phyloP scores from a whole-genome alignment of 768 basidiomycete genomes.

The Rhizopogon vesiculosus region DNA sequence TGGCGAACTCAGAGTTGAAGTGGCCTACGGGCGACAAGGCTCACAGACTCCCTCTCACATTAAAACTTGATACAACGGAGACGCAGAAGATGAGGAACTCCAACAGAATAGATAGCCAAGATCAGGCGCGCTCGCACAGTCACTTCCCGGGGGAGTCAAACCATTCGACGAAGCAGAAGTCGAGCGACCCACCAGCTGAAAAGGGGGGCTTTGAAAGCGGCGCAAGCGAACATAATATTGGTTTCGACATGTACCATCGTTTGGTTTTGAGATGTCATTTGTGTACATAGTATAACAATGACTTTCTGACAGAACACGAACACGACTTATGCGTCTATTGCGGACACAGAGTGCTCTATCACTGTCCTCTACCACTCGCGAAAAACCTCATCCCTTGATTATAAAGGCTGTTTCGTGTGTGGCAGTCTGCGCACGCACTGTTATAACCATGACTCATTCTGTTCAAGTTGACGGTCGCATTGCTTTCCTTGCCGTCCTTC shows the following conservation, averaged over 20 bases:
- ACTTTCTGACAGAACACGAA: neutral
- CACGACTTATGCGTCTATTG: neutral
- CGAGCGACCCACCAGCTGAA: neutral
- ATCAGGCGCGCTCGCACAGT: neutral
- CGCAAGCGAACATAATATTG: too few relatives aligned
- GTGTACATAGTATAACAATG: neutral
- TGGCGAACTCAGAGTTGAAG: neutral
- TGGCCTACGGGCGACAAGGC: neutral
- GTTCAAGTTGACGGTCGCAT: too few relatives aligned
- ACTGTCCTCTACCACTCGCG: neutral
- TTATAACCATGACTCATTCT: too few relatives aligned
- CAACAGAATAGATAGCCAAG: neutral
- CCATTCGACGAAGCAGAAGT: neutral
- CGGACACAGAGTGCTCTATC: neutral
- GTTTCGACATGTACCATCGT: too few relatives aligned
- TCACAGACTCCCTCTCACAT: neutral
- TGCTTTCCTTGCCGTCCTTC: too few relatives aligned
- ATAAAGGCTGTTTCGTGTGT: too few relatives aligned
- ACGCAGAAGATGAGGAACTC: neutral
- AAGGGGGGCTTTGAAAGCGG: too few relatives aligned
- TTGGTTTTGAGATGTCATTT: too few relatives aligned
- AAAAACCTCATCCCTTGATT: too few relatives aligned
- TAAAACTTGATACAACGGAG: neutral
- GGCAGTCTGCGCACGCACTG: too few relatives aligned
- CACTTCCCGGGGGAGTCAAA: neutral